A percentile compares a stretch with the other conserved stretches of the same genome.
phyloP scores from a whole-genome alignment of 495 filamentous ascomycete genomes.

The Aspergillus haitiensis region DNA sequence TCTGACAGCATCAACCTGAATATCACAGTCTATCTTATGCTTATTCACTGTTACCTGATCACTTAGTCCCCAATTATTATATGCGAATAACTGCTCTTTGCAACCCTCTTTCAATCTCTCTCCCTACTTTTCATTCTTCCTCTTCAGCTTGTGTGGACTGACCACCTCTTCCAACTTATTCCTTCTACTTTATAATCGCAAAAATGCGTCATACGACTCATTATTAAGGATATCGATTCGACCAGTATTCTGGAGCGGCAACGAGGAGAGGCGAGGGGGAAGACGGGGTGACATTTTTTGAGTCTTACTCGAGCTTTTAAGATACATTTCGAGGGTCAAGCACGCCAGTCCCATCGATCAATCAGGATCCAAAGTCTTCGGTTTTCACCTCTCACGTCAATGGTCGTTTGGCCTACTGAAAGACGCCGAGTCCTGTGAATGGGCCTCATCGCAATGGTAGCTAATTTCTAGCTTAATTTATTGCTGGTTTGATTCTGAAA shows the following conservation, averaged over 20 bases:
- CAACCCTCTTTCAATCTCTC: not conserved
- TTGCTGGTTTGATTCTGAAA: not conserved
- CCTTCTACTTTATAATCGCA: not conserved
- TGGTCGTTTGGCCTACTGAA: not conserved
- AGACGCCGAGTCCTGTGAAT: not conserved
- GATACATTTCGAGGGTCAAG: slow-evolving; percentile 29
- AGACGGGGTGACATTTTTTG: slow-evolving; percentile 2
- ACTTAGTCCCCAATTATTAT: no score
- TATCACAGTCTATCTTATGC: not conserved
- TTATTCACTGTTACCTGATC: not conserved
- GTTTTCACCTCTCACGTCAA: not conserved
- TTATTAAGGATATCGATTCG: slow-evolving; percentile 13
- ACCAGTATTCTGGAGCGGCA: slow-evolving; percentile 10
- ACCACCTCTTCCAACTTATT: not conserved
- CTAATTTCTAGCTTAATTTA: not conserved
- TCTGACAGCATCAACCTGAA: not conserved
- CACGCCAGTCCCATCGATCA: slow-evolving; percentile 19
- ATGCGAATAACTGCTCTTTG: not conserved
- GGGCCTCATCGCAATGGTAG: slow-evolving; percentile 10
- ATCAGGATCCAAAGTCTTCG: not conserved
- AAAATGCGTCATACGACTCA: slow-evolving; percentile 21
- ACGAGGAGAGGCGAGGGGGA: slow-evolving; percentile 4
- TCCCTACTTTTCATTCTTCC: not conserved
- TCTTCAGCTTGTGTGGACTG: not conserved
- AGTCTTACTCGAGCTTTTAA: slow-evolving; percentile 18